A percentile compares a stretch with the other conserved stretches of the same genome.
Evolutionary conservation across 139 green algal genomes (phyloP).

Genomic region (Spirogloea muscicola): DNA sequence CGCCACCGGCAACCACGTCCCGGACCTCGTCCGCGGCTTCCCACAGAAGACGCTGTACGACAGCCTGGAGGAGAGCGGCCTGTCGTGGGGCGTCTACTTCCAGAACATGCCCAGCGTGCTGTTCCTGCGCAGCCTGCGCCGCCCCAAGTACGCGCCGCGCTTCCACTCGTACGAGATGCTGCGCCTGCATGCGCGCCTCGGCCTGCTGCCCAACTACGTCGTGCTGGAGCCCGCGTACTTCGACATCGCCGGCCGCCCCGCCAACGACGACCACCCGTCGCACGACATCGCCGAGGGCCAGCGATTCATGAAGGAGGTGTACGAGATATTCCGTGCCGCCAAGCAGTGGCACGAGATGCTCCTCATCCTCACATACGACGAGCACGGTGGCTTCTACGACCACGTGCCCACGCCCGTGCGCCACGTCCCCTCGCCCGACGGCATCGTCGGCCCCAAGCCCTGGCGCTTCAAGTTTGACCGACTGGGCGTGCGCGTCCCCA

Average conservation of each 20-base stretch:
- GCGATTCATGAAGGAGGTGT: constrained; percentile 37
- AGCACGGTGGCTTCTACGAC: constrained; percentile 45
- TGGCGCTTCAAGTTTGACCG: constrained; percentile 19
- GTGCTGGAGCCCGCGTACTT: constrained; percentile 39
- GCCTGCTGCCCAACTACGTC: constrained; percentile 26
- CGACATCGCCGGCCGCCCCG: constrained; percentile 16
- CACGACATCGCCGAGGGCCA: constrained; percentile 36
- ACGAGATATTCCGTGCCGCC: constrained; percentile 19
- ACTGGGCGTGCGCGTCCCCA: constrained; percentile 41
- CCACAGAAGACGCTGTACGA: constrained; percentile 35
- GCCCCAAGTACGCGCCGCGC: constrained; percentile 10
- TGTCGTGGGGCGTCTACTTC: constrained; percentile 37
- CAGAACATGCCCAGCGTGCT: constrained; percentile 28
- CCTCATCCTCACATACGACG: constrained; percentile 45
- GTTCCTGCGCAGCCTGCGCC: constrained; percentile 23
- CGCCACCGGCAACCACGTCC: constrained; percentile 3
- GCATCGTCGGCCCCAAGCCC: constrained; percentile 18
- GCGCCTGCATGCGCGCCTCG: constrained; percentile 3
- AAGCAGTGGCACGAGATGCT: constrained; percentile 37
- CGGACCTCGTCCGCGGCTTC: constrained; percentile 17
- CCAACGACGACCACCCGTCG: constrained; percentile 43
- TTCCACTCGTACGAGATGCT: constrained; percentile 36
- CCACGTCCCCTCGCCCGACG: constrained; percentile 30
- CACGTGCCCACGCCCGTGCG: constrained; percentile 36
- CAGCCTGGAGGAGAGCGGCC: constrained; percentile 13